These are phyloP conservation scores for Paramecium tetraurelia DNA, from an alignment of 73 alveolate species.

Conservation along the genomic window DNA sequence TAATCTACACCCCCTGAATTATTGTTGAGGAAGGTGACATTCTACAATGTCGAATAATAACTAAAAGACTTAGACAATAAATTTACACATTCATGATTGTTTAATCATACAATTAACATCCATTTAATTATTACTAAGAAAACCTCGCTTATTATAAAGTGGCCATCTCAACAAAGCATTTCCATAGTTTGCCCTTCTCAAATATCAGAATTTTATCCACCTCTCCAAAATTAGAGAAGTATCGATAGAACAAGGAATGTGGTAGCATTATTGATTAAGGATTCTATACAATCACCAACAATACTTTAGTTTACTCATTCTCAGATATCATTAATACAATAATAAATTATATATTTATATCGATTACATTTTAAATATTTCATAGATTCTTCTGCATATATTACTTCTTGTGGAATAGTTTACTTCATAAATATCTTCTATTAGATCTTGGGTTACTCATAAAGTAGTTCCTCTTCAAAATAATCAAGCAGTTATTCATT, in stretches of 20 bases:
- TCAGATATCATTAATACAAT: not conserved
- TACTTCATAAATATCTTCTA: too few species aligned
- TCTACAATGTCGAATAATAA: conserved; percentile 42
- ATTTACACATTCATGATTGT: conserved; percentile 58
- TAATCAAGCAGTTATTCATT: not conserved
- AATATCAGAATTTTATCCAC: conserved; percentile 52
- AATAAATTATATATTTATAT: not conserved
- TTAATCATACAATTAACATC: conserved; percentile 13
- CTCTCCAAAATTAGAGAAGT: conserved; percentile 48
- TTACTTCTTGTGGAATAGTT: not conserved
- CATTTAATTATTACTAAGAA: conserved; percentile 44
- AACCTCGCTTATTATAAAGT: conserved; percentile 36
- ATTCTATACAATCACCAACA: conserved; percentile 24
- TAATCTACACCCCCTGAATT: conserved; percentile 65
- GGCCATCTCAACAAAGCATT: conserved; percentile 60
- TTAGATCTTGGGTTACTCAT: not conserved
- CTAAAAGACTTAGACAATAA: not conserved
- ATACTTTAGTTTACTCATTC: not conserved
- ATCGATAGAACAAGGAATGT: conserved; percentile 49
- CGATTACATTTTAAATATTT: not conserved
- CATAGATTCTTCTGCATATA: not conserved
- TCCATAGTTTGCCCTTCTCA: conserved; percentile 59
- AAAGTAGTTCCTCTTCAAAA: not conserved
- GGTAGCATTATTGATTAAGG: conserved; percentile 42
- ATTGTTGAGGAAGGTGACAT: conserved; percentile 47